Evolutionary conservation across 2,329 filamentous ascomycete species (phyloP).

Genomic region (Xylaria sp.): DNA sequence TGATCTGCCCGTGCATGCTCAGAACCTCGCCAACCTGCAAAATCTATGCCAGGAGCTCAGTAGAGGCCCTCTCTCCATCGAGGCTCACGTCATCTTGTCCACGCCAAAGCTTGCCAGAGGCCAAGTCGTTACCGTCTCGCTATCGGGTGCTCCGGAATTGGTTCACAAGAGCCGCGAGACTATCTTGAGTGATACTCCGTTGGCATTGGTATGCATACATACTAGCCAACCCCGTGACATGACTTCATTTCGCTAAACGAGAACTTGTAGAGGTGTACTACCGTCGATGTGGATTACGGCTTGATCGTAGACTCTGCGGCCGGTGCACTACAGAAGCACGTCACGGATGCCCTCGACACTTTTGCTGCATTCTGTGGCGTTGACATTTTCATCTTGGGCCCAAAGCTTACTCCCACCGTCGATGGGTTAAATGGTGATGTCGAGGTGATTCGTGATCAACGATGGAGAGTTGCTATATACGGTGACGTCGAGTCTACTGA

Average conservation of each 20-base stretch:
- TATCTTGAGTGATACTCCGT: conserved; percentile 90
- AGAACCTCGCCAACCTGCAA: conserved; percentile 83
- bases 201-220: conserved; percentile 79
- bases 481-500: conserved; percentile 95
- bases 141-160: conserved; percentile 86
- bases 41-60: conserved; percentile 85
- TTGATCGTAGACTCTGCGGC: conserved; percentile 80
- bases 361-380: conserved; percentile 90
- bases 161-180: conserved; percentile 91
- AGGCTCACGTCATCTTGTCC: conserved; percentile 85
- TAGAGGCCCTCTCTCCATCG: conserved; percentile 74
- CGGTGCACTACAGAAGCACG: conserved; percentile 76
- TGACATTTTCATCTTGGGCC: conserved; percentile 94
- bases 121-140: conserved; percentile 85
- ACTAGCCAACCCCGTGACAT: conserved; percentile 32
- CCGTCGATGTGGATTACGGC: conserved; percentile 91
- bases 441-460: conserved; percentile 86
- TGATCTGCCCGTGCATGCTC: conserved; percentile 89
- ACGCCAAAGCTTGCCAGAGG: conserved; percentile 77
- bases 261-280: conserved; percentile 79
- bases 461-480: conserved; percentile 92
- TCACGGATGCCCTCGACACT: conserved; percentile 86
- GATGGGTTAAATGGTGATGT: conserved; percentile 79
- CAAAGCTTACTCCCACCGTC: conserved; percentile 83
- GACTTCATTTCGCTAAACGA: conserved; percentile 45